These are phyloP conservation scores for Sonneratia caseolaris DNA, from an alignment of 345 rosid species.

Conservation along the genomic window DNA sequence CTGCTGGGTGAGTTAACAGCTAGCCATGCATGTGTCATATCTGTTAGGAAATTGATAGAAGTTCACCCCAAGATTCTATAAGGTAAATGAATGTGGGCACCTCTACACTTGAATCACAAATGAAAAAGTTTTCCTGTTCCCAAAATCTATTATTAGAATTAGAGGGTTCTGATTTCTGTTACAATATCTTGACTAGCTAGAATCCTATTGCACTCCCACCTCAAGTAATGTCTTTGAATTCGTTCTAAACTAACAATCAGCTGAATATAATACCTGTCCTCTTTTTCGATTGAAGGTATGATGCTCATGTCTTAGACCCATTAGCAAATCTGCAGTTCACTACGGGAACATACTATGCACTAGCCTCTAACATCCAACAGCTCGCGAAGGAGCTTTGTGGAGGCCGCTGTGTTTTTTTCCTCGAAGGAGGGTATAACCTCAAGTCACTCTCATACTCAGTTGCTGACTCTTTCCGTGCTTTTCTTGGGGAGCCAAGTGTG, in stretches of 20 bases:
- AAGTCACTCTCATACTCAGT: conserved; percentile 76
- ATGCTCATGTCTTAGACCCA: conserved; percentile 85
- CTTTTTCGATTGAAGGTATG: conserved; percentile 38
- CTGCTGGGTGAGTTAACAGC: conserved; percentile 70
- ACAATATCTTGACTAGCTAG: neutral
- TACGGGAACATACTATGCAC: conserved; percentile 68
- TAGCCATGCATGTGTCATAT: neutral
- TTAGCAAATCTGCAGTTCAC: conserved; percentile 79
- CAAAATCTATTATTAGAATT: no score
- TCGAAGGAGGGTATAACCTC: conserved; percentile 96
- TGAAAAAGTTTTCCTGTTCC: no score
- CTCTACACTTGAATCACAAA: no score
- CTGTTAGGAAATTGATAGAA: no score
- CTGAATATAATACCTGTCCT: neutral
- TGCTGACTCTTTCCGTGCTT: conserved; percentile 74
- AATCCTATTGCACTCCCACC: neutral
- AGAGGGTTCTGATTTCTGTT: neutral
- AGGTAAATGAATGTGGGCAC: no score
- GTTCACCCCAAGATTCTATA: no score
- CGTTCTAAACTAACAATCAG: neutral
- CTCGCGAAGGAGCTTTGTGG: conserved; percentile 77
- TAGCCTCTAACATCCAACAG: conserved; percentile 63
- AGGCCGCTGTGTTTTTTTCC: conserved; percentile 79
- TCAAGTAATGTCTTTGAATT: neutral
- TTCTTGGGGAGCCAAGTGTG: conserved; percentile 67